Percentiles rank a stretch among this genome's conserved stretches.
phyloP scores from a whole-genome alignment of 176 grass and related monocot species.

The Cenchrus purpureus region DNA sequence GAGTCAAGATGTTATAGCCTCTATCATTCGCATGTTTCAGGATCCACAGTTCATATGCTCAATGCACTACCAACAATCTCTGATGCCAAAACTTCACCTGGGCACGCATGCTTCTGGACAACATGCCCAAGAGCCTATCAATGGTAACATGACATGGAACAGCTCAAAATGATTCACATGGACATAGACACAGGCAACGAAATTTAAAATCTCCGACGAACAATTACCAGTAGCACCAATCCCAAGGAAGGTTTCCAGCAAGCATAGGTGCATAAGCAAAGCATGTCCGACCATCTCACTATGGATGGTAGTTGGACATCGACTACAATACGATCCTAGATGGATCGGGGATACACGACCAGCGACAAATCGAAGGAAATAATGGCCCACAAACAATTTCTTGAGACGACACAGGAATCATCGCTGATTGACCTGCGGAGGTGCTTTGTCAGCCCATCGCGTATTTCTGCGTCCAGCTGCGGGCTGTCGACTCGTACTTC shows the following conservation, averaged over 20 bases:
- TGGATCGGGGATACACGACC: conserved; percentile 53
- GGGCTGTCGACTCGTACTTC: conserved; percentile 63
- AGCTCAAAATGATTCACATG: neutral
- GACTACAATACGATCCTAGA: conserved; percentile 51
- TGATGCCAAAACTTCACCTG: neutral
- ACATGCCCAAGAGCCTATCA: neutral
- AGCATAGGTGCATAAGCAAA: conserved; percentile 45
- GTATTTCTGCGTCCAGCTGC: conserved; percentile 79
- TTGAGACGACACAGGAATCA: conserved; percentile 17
- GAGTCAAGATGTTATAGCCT: neutral
- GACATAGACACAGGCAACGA: neutral
- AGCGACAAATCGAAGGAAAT: conserved; percentile 49
- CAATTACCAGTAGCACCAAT: conserved; percentile 46
- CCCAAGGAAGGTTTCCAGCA: conserved; percentile 25
- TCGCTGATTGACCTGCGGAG: neutral
- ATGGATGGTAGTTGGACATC: conserved; percentile 29
- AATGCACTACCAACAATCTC: neutral
- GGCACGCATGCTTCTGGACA: neutral
- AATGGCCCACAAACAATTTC: conserved; percentile 43
- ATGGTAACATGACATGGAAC: neutral
- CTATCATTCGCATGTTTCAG: neutral
- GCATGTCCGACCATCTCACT: conserved; percentile 49
- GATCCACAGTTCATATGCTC: neutral
- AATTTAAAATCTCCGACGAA: conserved; percentile 32
- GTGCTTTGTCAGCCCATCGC: conserved; percentile 57